Evolutionary conservation across 176 grass and related monocot genomes (phyloP).

Genomic region (Eleusine coracana): DNA sequence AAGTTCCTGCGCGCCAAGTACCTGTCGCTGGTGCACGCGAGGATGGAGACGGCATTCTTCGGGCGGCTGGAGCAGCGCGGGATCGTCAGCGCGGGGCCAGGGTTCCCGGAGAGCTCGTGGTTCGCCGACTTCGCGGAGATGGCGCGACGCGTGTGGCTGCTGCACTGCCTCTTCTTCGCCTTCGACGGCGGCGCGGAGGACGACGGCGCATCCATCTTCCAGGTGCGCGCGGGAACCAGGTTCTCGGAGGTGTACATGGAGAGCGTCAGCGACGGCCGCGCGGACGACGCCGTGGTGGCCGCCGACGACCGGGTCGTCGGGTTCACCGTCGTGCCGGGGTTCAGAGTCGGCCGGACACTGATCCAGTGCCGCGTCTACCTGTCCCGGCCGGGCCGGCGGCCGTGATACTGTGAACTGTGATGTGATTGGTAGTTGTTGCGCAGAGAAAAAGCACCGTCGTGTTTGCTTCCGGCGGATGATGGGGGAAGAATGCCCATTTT

Average conservation of each 20-base stretch:
- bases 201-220: constrained; percentile 72
- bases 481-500: constrained; percentile 55
- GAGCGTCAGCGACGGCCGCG: constrained; percentile 52
- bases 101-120: constrained; percentile 77
- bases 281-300: constrained; percentile 33
- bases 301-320: constrained; percentile 51
- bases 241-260: constrained; percentile 99
- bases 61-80: constrained; percentile 81
- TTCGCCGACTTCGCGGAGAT: constrained; percentile 84
- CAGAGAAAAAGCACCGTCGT: background rate
- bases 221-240: constrained; percentile 52
- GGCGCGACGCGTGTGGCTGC: constrained; percentile 82
- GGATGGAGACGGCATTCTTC: constrained; percentile 96
- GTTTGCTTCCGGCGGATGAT: constrained; percentile 27
- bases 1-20: constrained; percentile 87
- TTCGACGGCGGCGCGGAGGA: constrained; percentile 63
- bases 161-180: constrained; percentile 89
- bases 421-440: constrained; percentile 20
- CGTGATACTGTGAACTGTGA: background rate
- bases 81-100: constrained; percentile 71
- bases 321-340: constrained; percentile 89
- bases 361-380: constrained; percentile 91
- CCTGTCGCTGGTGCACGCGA: constrained; percentile 80
- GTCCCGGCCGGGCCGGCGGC: constrained; percentile 39
- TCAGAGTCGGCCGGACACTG: constrained; percentile 72